Percentiles rank a stretch among this genome's conserved stretches.
These are phyloP conservation scores for Plectosphaerella plurivora DNA, from an alignment of 2,329 filamentous ascomycete species.

Conservation along the genomic window DNA sequence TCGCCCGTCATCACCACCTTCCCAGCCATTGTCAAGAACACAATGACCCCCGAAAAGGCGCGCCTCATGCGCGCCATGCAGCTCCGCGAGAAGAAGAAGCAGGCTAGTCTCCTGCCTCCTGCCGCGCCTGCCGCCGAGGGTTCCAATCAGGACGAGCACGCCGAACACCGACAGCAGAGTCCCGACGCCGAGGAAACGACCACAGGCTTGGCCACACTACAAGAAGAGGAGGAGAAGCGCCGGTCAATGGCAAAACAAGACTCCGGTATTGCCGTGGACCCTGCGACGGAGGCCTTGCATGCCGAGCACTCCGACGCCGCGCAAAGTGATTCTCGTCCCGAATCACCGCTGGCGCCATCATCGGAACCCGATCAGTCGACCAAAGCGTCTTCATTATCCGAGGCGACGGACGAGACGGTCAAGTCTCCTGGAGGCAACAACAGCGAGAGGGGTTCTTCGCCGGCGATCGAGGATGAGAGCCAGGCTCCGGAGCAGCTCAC, in stretches of 20 bases:
- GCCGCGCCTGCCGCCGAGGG: constrained; percentile 19
- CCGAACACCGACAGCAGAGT: constrained; percentile 13
- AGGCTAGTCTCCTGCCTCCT: constrained; percentile 27
- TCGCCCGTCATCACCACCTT: constrained; percentile 32
- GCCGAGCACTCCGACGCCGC: constrained; percentile 45
- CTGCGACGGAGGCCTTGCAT: constrained; percentile 31
- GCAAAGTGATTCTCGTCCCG: constrained; percentile 52
- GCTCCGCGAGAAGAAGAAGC: constrained; percentile 75
- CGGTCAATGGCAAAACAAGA: constrained; percentile 43
- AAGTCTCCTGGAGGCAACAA: constrained; percentile 31
- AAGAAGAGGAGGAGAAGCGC: constrained; percentile 24
- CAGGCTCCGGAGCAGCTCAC: background rate
- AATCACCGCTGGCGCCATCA: constrained; percentile 47
- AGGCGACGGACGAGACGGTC: constrained; percentile 57
- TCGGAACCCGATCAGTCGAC: constrained; percentile 57
- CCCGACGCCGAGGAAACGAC: background rate
- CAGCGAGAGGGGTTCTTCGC: background rate
- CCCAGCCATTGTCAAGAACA: constrained; percentile 36
- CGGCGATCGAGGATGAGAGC: background rate
- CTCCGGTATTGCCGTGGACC: constrained; percentile 50
- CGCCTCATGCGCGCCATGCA: constrained; percentile 93
- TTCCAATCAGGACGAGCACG: constrained; percentile 13
- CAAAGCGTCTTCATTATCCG: constrained; percentile 59
- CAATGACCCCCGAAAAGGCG: constrained; percentile 83
- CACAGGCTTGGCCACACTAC: constrained; percentile 12